phyloP scores from a whole-genome alignment of 1,139 yeast species.

The Pichia sp. region DNA sequence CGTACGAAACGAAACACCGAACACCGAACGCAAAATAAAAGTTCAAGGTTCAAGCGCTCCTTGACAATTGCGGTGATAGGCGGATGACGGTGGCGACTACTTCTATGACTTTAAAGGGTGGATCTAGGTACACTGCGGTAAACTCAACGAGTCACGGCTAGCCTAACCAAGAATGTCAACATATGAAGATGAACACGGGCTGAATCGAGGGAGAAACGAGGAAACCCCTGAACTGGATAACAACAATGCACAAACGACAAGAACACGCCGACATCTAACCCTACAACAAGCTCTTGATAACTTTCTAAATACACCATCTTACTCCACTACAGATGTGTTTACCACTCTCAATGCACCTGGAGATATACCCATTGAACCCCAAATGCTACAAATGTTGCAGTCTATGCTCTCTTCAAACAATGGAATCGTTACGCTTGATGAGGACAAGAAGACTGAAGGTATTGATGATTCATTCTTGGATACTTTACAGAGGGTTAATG shows the following conservation, averaged over 20 bases:
- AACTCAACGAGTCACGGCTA: too few species aligned
- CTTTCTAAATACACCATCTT: slow-evolving; percentile 14
- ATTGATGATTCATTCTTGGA: slow-evolving; percentile 68
- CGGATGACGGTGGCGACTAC: too few species aligned
- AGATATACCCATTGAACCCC: slow-evolving; percentile 4
- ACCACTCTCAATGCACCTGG: neutral
- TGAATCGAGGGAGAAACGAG: neutral
- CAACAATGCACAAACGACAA: neutral
- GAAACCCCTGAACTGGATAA: too few species aligned
- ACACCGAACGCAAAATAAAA: too few species aligned
- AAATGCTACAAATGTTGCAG: slow-evolving; percentile 12
- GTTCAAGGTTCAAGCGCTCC: too few species aligned
- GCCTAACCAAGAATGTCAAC: slow-evolving; percentile 11
- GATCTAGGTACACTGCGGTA: too few species aligned
- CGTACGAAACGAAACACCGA: too few species aligned
- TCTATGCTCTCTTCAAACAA: slow-evolving; percentile 11
- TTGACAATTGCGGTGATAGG: too few species aligned
- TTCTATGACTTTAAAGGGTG: too few species aligned
- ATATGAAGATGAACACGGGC: slow-evolving; percentile 17
- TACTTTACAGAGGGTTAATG: slow-evolving; percentile 61
- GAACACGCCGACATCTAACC: slow-evolving; percentile 13
- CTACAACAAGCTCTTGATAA: slow-evolving; percentile 18
- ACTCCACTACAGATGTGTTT: neutral
- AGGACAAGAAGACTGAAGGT: slow-evolving; percentile 31
- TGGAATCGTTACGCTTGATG: slow-evolving; percentile 7